Evolutionary conservation across 306 rosid species (phyloP).

Genomic region (Castanospermum australe): DNA sequence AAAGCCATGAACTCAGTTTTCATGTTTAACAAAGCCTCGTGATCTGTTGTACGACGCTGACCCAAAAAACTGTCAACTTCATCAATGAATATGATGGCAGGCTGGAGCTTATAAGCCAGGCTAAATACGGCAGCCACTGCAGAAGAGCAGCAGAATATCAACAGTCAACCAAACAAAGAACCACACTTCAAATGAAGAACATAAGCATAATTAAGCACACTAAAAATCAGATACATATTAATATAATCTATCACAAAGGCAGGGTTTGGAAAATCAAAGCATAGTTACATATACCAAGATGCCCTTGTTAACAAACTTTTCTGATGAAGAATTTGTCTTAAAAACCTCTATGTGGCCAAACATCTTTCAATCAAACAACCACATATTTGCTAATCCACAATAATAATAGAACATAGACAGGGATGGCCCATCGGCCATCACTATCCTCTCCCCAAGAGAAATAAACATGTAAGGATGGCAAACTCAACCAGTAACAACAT

Average conservation of each 20-base stretch:
- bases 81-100: slow-evolving; percentile 95
- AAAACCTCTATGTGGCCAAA: not conserved
- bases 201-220: slow-evolving; percentile 15
- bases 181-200: slow-evolving; percentile 4
- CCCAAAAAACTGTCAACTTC: slow-evolving; percentile 99
- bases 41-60: slow-evolving; percentile 90
- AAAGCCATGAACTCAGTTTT: slow-evolving; percentile 98
- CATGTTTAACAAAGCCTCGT: slow-evolving; percentile 95
- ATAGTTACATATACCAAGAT: not conserved
- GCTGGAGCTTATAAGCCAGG: slow-evolving; percentile 97
- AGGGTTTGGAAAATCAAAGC: not conserved
- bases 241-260: not conserved
- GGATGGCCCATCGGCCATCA: not conserved
- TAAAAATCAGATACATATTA: not conserved
- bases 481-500: not conserved
- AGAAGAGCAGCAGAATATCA: slow-evolving; percentile 26
- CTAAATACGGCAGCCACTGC: slow-evolving; percentile 96
- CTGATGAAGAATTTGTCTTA: not conserved
- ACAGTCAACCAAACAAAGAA: slow-evolving; percentile 4
- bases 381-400: not conserved
- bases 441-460: not conserved
- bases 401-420: not conserved
- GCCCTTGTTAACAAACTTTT: not conserved
- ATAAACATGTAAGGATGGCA: not conserved
- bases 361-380: slow-evolving; percentile 13